Evolutionary conservation across 768 basidiomycete species (phyloP), one percentile per base, ranked within the genome.

Genomic region (Suillus weaverae): DNA sequence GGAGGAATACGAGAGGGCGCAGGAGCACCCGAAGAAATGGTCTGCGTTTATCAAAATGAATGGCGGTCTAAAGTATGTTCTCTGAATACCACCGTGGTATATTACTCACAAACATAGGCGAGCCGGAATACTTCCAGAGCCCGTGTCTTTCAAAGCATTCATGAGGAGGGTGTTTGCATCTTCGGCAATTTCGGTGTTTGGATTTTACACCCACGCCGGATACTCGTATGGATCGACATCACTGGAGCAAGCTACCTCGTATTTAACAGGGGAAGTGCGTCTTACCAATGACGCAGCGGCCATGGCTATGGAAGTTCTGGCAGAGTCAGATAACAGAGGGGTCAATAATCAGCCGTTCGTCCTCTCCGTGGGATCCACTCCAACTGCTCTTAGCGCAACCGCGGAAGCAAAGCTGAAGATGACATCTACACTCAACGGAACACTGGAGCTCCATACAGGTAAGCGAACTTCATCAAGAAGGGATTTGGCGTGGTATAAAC

Each of bases 351-450:
- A 79, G 43, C 82, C 85, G 6, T 94, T 91, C 69, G 83, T 92
- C 2, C 77, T 95, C 41, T 90, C 90, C 2, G 88, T 95, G 2
- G 93, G 94, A 26, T 90, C 92, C n/a, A 95, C 94, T 3, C 94
- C 94, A 2, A 89, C 93, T 3, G 94, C 93, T 0, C 91, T 94
- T 71, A 89, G 89, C 11, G 91, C 89, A 14, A 86, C 83, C 36
- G 77, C 82, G 30, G 84, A 82, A 69, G 81, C 80, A 22, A 80
- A 79, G 59, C 75, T 77, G 18, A 73, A 78, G 51, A 71, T 89
- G 22, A 77, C 81, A 8, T 74, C 80, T 32, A 69, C 78, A 61
- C 79, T 93, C 41, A 80, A 86, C 64, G 89, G 90, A 0, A 75
- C 76, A 35, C 79, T 95, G 22, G 93, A 95, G 75, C 73, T 95